Percentiles rank a stretch among this genome's conserved stretches.
These are phyloP conservation scores for Cystofilobasidium ferigula DNA, from an alignment of 768 basidiomycete genomes.

Conservation along the genomic window DNA sequence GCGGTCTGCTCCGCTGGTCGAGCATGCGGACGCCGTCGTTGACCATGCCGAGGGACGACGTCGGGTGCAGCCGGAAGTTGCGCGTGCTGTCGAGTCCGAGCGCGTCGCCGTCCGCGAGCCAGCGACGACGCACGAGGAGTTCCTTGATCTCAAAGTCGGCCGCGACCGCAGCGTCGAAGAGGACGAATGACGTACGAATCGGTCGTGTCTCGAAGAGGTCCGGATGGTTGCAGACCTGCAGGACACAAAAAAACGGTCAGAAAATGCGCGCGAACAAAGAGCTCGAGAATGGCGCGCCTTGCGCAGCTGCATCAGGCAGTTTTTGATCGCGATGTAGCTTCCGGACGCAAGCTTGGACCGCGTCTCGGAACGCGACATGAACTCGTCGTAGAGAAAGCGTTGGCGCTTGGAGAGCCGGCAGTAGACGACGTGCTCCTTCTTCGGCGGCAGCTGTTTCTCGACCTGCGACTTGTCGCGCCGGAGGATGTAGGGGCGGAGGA, in stretches of 20 bases:
- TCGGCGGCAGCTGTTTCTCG: conserved; percentile 46
- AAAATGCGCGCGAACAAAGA: too few species aligned
- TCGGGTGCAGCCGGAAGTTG: conserved; percentile 41
- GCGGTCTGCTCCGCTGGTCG: conserved; percentile 49
- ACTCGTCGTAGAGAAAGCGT: conserved; percentile 90
- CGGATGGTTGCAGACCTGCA: conserved; percentile 38
- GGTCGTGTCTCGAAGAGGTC: conserved; percentile 42
- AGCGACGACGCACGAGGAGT: conserved; percentile 36
- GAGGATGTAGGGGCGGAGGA: conserved; percentile 41
- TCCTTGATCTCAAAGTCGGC: conserved; percentile 38
- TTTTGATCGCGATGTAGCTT: conserved; percentile 43
- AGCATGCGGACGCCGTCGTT: conserved; percentile 47
- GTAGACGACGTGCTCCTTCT: conserved; percentile 78
- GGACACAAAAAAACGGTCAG: too few species aligned
- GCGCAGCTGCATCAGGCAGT: conserved; percentile 42
- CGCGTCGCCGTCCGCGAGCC: conserved; percentile 33
- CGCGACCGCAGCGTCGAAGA: conserved; percentile 37
- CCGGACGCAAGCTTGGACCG: conserved; percentile 71
- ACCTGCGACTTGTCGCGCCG: conserved; percentile 40
- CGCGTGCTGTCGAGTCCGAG: conserved; percentile 42
- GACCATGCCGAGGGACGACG: conserved; percentile 52
- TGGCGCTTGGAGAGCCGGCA: conserved; percentile 84
- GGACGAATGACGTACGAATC: conserved; percentile 42
- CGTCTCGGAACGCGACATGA: conserved; percentile 80
- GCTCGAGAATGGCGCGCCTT: too few species aligned